Evolutionary conservation across 2,329 filamentous ascomycete genomes (phyloP), one percentile per base, ranked within the genome.

Genomic region (Talaromyces sp.): DNA sequence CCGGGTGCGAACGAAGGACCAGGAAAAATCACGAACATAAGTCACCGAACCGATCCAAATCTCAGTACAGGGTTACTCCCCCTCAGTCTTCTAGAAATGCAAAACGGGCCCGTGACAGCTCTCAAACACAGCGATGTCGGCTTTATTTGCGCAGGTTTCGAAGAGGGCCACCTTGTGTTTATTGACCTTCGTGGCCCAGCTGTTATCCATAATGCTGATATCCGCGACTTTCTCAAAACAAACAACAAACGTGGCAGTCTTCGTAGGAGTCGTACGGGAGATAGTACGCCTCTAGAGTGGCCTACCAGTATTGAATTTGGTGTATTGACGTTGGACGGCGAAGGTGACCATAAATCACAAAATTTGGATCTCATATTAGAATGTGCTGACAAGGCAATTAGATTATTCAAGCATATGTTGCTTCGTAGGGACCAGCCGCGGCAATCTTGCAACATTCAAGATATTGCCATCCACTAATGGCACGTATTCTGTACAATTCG

Each of bases 351-450:
- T 54, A 5, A 11, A 63, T 18, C 14, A 28, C 12, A 57, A 16
- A 3, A 16, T 0, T 21, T n/a, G n/a, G 9, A 28, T 3, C 28
- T 78, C 64, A 79, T 9, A 14, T n/a, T 7, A 18, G 25, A n/a
- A 39, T 1, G 46, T 40, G 56, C 72, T 78, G 64, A 79, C 61
- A 5, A 23, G 18, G 35, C 12, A 18, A 33, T 7, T 61, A 83
- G 85, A 91, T 67, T 99, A 96, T 73, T 98, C 95, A 1, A 97
- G 92, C 70, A 96, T 99, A 62, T 86, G 89, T 63, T 90, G 95
- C 67, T 96, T 98, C 68, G 90, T 96, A 1, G 95, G 95, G 21
- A 98, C 95, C 0, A 93, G 88, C 67, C 76, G 86, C 33, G 95
- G 95, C 44, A 91, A 91, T 69, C 80, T 98, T 18, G 86, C 88